Evolutionary conservation across 1,284 basidiomycete genomes (phyloP).

Genomic region (Lentinula novae-zelandiae): DNA sequence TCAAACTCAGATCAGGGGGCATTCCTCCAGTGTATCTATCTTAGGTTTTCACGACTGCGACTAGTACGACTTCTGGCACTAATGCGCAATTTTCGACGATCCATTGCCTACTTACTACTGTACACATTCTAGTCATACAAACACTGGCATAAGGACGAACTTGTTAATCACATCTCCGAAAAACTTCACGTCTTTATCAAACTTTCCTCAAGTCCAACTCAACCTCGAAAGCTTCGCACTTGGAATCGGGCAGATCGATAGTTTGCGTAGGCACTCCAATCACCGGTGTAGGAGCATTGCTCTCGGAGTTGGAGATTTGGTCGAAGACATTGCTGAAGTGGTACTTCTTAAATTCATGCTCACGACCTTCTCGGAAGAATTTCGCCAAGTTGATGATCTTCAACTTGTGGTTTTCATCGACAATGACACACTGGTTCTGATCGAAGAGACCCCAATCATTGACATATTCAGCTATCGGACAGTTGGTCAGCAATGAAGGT

Average conservation of each 20-base stretch:
- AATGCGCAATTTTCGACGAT: too few relatives aligned
- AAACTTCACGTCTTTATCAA: background rate
- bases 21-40: too few relatives aligned
- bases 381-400: background rate
- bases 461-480: background rate
- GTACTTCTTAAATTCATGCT: background rate
- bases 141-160: background rate
- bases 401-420: background rate
- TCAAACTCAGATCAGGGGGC: too few relatives aligned
- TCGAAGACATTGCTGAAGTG: background rate
- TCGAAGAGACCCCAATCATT: background rate
- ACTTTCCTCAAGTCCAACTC: background rate
- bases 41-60: too few relatives aligned
- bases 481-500: background rate
- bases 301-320: background rate
- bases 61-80: too few relatives aligned
- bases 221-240: background rate
- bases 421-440: background rate
- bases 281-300: background rate
- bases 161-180: background rate
- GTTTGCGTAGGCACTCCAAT: background rate
- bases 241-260: background rate
- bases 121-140: background rate
- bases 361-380: background rate
- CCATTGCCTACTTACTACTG: too few relatives aligned